phyloP scores from a whole-genome alignment of 495 filamentous ascomycete species.

The Neurospora sublineolata region DNA sequence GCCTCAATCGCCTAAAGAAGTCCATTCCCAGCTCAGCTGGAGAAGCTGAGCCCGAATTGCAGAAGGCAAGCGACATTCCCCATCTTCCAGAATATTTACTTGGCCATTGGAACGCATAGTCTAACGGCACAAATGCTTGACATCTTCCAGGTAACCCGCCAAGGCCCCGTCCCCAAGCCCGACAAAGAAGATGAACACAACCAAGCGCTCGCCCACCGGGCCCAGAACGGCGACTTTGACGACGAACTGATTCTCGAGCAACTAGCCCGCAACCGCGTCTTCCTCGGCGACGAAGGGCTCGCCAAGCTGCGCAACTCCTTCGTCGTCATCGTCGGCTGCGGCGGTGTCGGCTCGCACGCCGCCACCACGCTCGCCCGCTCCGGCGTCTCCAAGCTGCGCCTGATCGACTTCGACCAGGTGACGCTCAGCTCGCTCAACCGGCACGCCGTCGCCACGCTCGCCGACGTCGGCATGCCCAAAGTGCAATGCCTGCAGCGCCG shows the following conservation, averaged over 20 bases:
- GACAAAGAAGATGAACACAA: conserved; percentile 68
- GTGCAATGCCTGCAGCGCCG: conserved; percentile 69
- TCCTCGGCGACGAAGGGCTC: conserved; percentile 74
- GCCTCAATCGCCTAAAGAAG: conserved; percentile 55
- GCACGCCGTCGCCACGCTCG: conserved; percentile 86
- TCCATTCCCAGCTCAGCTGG: conserved; percentile 52
- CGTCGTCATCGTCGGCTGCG: conserved; percentile 82
- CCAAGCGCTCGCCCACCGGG: conserved; percentile 63
- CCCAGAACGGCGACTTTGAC: conserved; percentile 82
- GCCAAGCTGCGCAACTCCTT: conserved; percentile 67
- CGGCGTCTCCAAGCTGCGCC: conserved; percentile 71
- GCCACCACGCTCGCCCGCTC: conserved; percentile 78
- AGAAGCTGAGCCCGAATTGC: conserved; percentile 17
- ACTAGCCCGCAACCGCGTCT: conserved; percentile 86
- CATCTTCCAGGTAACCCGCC: conserved; percentile 57
- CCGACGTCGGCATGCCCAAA: conserved; percentile 91
- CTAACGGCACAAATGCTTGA: neutral
- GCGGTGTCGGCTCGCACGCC: conserved; percentile 90
- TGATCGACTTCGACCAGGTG: conserved; percentile 98
- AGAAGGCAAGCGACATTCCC: conserved; percentile 14
- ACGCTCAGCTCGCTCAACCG: conserved; percentile 86
- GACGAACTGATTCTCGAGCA: conserved; percentile 93
- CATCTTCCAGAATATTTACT: neutral
- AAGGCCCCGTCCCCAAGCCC: conserved; percentile 45
- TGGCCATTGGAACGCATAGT: neutral